These are phyloP conservation scores for Tieghemiomyces parasiticus DNA, from an alignment of 192 early-diverging fungal genomes.

Conservation along the genomic window DNA sequence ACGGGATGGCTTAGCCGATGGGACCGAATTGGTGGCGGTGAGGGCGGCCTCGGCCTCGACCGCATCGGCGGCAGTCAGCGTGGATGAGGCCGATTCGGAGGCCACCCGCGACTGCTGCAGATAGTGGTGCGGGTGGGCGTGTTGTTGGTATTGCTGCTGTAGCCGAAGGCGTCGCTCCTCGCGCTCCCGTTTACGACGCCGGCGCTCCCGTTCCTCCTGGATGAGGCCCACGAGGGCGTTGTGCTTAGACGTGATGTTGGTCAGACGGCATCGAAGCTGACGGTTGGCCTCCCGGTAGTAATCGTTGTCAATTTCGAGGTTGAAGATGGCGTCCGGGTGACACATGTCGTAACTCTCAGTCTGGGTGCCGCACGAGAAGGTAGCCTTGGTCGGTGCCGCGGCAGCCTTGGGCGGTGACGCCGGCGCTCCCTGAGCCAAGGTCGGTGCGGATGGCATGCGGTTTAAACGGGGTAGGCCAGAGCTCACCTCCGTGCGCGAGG, in stretches of 20 bases:
- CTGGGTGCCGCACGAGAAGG: neutral
- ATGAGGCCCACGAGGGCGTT: slow-evolving; percentile 28
- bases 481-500: no score
- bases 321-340: slow-evolving; percentile 7
- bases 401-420: neutral
- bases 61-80: neutral
- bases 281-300: slow-evolving; percentile 34
- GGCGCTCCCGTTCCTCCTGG: slow-evolving; percentile 21
- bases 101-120: neutral
- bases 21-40: neutral
- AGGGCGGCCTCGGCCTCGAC: no score
- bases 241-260: slow-evolving; percentile 24
- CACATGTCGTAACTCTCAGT: slow-evolving; percentile 9
- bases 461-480: slow-evolving; percentile 1
- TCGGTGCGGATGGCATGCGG: neutral
- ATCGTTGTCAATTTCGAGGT: slow-evolving; percentile 27
- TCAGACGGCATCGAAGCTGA: slow-evolving; percentile 21
- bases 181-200: slow-evolving; percentile 5
- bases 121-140: neutral
- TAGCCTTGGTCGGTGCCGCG: neutral
- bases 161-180: neutral
- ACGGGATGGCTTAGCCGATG: neutral
- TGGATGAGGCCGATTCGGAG: neutral
- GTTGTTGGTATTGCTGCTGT: no score
- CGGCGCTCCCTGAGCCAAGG: neutral